Evolutionary conservation across 148 eudicot genomes (phyloP), one percentile per base, ranked within the genome.

Genomic region (Silene uniflora): DNA sequence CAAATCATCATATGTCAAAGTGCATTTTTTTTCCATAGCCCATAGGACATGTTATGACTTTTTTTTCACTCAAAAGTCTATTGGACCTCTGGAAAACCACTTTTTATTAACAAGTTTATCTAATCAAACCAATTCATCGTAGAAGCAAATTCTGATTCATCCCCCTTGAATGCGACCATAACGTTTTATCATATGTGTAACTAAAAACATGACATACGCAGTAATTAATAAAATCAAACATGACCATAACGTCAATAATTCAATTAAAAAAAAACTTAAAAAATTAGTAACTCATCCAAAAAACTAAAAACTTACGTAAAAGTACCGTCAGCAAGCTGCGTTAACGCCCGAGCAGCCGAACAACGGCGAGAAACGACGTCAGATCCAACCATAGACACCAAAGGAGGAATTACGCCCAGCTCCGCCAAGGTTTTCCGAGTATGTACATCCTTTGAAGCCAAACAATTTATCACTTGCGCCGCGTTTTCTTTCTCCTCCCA

Each of bases 401-500:
- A 79, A 1, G 91, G 89, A 80, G 87, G 87, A 69, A 93, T 78
- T 72, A 93, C 98, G 9, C 98, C 97, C 6, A 93, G 89, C 77
- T 88, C 97, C 64, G 86, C 93, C 86, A 91, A 54, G 18, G 32
- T 62, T 73, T 78, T 85, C 73, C 87, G 73, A 76, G 67, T 72
- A 79, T 84, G 77, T 75, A 77, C 76, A 24, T 83, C 85, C 16
- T 74, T 80, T 9, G 74, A 74, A 4, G 91, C 89, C 66, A 93
- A 69, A 76, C 81, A 74, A 79, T 35, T 79, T 3, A 93, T 86
- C 81, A 88, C 92, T 68, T 18, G 27, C 2, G 86, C 88, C 67
- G 90, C 98, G 68, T 25, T 79, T 62, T 90, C 95, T 80, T 79
- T 91, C 85, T 91, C 94, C 60, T 91, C 91, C 87, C 88, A 83